Conservation (phyloP, 1,284 basidiomycete species). For the Waitea zeae region DNA sequence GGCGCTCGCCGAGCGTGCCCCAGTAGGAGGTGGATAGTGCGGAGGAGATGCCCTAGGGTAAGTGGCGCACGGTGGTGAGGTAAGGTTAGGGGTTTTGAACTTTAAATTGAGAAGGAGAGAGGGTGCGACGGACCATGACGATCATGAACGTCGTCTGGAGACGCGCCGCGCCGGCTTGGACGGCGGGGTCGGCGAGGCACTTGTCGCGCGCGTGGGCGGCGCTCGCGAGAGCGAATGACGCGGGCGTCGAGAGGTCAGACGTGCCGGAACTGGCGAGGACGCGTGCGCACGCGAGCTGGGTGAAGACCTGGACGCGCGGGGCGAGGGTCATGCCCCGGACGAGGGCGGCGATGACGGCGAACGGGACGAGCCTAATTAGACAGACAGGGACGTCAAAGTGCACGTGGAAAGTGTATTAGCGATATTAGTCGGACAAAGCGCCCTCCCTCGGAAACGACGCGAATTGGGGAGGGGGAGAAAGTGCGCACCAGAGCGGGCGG, state of each 20-base stretch:
- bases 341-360: conserved; percentile 45
- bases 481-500: conserved; percentile 36
- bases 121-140: no score
- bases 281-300: conserved; percentile 52
- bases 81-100: no score
- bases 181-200: conserved; percentile 44
- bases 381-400: conserved; percentile 3
- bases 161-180: conserved; percentile 48
- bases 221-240: conserved; percentile 14
- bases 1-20: conserved; percentile 66
- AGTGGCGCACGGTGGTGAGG: no score
- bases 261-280: conserved; percentile 27
- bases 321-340: conserved; percentile 68
- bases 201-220: conserved; percentile 32
- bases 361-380: conserved; percentile 48
- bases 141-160: conserved; percentile 59
- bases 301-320: conserved; percentile 59
- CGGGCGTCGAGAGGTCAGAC: conserved; percentile 12
- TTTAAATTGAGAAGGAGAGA: no score
- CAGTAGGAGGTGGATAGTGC: conserved; percentile 81
- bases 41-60: conserved; percentile 70
- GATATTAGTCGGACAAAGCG: no score
- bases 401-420: conserved; percentile 4
- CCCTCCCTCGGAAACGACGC: no score
- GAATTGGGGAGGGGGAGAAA: conserved; percentile 5